Evolutionary conservation across 164 flowering plant genomes (phyloP).

Genomic region (Vitis cinerea): DNA sequence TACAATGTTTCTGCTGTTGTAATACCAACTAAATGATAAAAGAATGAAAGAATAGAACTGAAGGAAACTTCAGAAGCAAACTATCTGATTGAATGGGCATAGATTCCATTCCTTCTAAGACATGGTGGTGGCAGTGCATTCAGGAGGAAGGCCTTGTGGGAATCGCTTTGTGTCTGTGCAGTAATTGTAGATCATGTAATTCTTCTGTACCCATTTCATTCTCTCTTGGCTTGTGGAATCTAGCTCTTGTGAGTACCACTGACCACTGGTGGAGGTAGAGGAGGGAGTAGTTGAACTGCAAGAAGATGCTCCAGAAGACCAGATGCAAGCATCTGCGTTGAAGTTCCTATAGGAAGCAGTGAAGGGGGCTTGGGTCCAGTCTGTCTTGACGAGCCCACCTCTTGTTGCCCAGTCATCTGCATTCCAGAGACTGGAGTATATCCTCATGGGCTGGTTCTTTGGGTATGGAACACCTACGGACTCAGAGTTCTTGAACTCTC

Average conservation of each 20-base stretch:
- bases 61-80: too few species aligned
- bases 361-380: slow-evolving; percentile 45
- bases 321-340: slow-evolving; percentile 24
- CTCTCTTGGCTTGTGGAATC: slow-evolving; percentile 17
- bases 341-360: slow-evolving; percentile 30
- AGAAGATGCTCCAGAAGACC: slow-evolving; percentile 26
- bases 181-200: slow-evolving; percentile 43
- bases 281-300: slow-evolving; percentile 4
- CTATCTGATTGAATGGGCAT: too few species aligned
- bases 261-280: not conserved
- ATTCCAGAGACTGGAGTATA: slow-evolving; percentile 41
- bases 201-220: slow-evolving; percentile 32
- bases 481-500: slow-evolving; percentile 41
- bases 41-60: too few species aligned
- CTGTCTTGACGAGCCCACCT: slow-evolving; percentile 35
- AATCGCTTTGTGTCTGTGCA: slow-evolving; percentile 32
- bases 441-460: slow-evolving; percentile 32
- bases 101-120: not conserved
- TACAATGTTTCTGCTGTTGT: too few species aligned
- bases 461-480: slow-evolving; percentile 26
- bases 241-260: slow-evolving; percentile 24
- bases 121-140: slow-evolving; percentile 15
- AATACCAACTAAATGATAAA: too few species aligned
- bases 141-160: slow-evolving; percentile 37
- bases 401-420: slow-evolving; percentile 48